Conservation (phyloP, 2,329 filamentous ascomycete species). For the Beauveria medogensis region DNA sequence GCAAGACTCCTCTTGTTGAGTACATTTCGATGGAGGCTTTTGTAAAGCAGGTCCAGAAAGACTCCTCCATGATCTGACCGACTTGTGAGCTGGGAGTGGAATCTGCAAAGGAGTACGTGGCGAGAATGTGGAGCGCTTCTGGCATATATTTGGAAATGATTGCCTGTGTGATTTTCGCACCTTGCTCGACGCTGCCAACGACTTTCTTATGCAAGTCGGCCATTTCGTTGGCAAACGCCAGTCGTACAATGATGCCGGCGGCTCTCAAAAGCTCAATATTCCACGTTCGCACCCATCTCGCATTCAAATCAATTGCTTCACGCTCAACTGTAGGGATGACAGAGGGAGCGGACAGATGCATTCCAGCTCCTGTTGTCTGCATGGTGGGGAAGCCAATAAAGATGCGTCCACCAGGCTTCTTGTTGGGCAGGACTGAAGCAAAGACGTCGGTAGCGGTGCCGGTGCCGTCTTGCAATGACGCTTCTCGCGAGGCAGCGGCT, state of each 20-base stretch:
- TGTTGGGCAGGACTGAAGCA: constrained; percentile 79
- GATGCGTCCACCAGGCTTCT: constrained; percentile 72
- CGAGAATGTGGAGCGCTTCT: constrained; percentile 72
- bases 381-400: constrained; percentile 98
- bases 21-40: constrained; percentile 79
- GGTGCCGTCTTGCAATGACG: constrained; percentile 33
- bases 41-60: constrained; percentile 89
- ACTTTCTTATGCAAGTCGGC: constrained; percentile 58
- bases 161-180: constrained; percentile 49
- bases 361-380: constrained; percentile 88
- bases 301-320: constrained; percentile 94
- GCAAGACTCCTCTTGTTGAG: constrained; percentile 78
- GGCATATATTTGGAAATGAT: constrained; percentile 63
- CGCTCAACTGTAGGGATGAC: constrained; percentile 96
- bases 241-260: constrained; percentile 79
- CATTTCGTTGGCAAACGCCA: constrained; percentile 89
- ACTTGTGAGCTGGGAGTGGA: constrained; percentile 83
- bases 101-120: constrained; percentile 80
- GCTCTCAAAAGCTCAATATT: constrained; percentile 89
- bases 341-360: constrained; percentile 91
- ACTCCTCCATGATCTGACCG: constrained; percentile 82
- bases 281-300: constrained; percentile 89
- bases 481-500: constrained; percentile 53
- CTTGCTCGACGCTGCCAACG: constrained; percentile 34
- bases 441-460: constrained; percentile 70